Conservation (phyloP, 2,329 filamentous ascomycete genomes). For the Neonectria magnoliae region DNA sequence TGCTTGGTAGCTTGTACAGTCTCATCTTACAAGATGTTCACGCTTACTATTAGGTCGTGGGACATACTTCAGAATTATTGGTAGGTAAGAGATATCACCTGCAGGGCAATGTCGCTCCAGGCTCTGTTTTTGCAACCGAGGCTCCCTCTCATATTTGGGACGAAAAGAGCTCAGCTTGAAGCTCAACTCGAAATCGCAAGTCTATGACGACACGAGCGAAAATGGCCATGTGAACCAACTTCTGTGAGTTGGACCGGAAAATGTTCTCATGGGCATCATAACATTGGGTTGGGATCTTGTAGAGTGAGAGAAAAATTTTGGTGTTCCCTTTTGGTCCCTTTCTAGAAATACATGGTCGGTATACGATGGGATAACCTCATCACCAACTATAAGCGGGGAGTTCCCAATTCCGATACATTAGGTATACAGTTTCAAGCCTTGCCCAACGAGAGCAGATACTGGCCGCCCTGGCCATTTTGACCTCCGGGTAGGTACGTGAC, state of each 20-base stretch:
- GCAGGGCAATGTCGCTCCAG: not conserved
- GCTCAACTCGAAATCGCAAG: not conserved
- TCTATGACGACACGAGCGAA: not conserved
- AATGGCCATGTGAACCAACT: not conserved
- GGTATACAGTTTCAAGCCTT: slow-evolving; percentile 47
- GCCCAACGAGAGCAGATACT: slow-evolving; percentile 64
- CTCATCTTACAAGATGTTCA: not conserved
- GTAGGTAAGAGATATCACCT: not conserved
- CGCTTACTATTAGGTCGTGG: not conserved
- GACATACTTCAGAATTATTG: not conserved
- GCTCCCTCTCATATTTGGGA: not conserved
- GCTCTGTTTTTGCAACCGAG: not conserved
- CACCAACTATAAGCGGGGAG: slow-evolving; percentile 49
- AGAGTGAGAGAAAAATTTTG: slow-evolving; percentile 41
- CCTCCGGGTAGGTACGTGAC: slow-evolving; percentile 91
- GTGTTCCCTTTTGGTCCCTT: slow-evolving; percentile 38
- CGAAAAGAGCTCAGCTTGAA: not conserved
- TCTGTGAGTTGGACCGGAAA: not conserved
- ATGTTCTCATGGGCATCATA: not conserved
- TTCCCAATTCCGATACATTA: slow-evolving; percentile 38
- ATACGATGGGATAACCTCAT: slow-evolving; percentile 38
- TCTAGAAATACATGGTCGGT: slow-evolving; percentile 51
- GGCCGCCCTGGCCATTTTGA: slow-evolving; percentile 64
- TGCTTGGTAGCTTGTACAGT: not conserved
- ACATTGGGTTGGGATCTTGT: not conserved